These are phyloP conservation scores for Chondrostereum purpureum DNA, from an alignment of 1,284 basidiomycete genomes.

Conservation along the genomic window DNA sequence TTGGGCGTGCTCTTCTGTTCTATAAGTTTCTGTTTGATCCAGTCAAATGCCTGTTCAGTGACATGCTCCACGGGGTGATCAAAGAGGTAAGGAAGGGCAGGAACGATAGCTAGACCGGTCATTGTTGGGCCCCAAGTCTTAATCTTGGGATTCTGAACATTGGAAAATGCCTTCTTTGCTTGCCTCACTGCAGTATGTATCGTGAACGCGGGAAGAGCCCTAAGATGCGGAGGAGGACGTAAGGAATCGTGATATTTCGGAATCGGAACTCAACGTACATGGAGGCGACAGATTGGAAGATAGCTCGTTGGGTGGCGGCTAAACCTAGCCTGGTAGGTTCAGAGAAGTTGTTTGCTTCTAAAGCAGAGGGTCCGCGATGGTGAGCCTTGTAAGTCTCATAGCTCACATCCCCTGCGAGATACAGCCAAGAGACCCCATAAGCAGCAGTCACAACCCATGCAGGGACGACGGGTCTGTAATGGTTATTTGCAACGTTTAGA, in stretches of 20 bases:
- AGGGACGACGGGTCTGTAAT: slow-evolving; percentile 61
- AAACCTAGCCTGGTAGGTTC: slow-evolving; percentile 70
- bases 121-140: slow-evolving; percentile 79
- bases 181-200: slow-evolving; percentile 83
- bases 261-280: slow-evolving; percentile 50
- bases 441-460: slow-evolving; percentile 76
- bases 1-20: slow-evolving; percentile 21
- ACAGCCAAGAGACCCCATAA: slow-evolving; percentile 86
- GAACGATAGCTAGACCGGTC: slow-evolving; percentile 75
- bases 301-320: slow-evolving; percentile 69
- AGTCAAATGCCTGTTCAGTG: slow-evolving; percentile 60
- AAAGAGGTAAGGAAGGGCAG: slow-evolving; percentile 76
- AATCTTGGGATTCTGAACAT: slow-evolving; percentile 54
- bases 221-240: slow-evolving; percentile 20
- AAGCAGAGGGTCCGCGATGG: slow-evolving; percentile 61
- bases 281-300: slow-evolving; percentile 86
- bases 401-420: slow-evolving; percentile 76
- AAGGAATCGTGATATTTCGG: no score
- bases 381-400: slow-evolving; percentile 89
- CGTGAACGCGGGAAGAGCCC: slow-evolving; percentile 74
- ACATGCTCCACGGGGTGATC: slow-evolving; percentile 77
- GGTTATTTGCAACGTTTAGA: neutral
- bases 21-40: slow-evolving; percentile 50
- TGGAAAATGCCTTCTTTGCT: slow-evolving; percentile 69
- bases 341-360: slow-evolving; percentile 73